These are phyloP conservation scores for Selaginella moellendorffii DNA, from an alignment of 75 land plant genomes.

Conservation along the genomic window DNA sequence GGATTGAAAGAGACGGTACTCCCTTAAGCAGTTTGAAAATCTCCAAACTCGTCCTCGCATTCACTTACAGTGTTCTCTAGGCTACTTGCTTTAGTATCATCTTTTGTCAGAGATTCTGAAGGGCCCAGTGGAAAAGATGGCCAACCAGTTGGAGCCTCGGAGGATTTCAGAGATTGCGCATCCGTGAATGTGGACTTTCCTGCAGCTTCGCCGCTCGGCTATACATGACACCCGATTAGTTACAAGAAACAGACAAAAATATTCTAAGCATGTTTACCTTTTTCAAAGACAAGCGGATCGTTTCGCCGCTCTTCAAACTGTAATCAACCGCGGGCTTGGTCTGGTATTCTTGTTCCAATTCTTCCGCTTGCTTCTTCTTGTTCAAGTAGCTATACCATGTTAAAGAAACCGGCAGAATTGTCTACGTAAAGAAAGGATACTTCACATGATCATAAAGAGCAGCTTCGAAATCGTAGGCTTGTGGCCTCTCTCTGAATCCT, in stretches of 20 bases:
- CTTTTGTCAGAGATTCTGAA: neutral
- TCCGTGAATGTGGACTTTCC: neutral
- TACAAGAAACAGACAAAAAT: neutral
- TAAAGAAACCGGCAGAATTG: neutral
- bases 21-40: constrained; percentile 67
- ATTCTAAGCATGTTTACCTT: constrained; percentile 45
- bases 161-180: neutral
- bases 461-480: constrained; percentile 96
- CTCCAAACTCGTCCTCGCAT: constrained; percentile 83
- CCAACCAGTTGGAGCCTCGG: constrained; percentile 6
- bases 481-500: constrained; percentile 83
- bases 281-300: constrained; percentile 55
- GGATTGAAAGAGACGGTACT: too few species aligned
- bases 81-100: neutral
- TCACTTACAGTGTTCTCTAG: constrained; percentile 11
- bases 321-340: constrained; percentile 63
- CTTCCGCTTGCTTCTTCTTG: constrained; percentile 89
- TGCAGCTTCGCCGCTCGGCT: too few species aligned
- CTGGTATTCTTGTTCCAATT: constrained; percentile 81
- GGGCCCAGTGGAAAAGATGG: neutral
- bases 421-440: constrained; percentile 31
- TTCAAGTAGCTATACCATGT: constrained; percentile 50
- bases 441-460: constrained; percentile 94
- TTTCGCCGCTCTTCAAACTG: constrained; percentile 94
- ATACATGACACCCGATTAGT: neutral